A percentile compares a stretch with the other conserved stretches of the same genome.
These are phyloP conservation scores for Rutstroemia sp. DNA, from an alignment of 2,329 filamentous ascomycete species.

Conservation along the genomic window DNA sequence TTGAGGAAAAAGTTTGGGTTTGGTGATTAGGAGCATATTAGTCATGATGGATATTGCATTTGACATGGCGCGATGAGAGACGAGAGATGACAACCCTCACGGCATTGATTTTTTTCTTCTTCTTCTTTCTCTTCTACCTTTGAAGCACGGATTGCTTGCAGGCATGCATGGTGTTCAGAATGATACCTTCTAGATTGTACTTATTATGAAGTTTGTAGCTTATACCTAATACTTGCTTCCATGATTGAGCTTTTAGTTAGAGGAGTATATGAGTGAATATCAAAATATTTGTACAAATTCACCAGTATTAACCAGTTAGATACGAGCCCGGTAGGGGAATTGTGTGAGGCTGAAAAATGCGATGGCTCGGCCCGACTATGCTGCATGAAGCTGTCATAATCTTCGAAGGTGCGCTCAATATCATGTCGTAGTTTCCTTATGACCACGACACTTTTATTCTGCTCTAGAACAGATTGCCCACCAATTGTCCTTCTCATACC, in stretches of 20 bases:
- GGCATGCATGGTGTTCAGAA: constrained; percentile 11
- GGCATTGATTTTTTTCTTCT: background rate
- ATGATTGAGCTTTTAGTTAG: background rate
- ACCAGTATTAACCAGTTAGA: no score
- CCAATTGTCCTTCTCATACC: constrained; percentile 98
- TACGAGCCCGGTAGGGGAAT: no score
- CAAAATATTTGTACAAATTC: no score
- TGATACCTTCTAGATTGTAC: constrained; percentile 20
- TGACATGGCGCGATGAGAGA: constrained; percentile 4
- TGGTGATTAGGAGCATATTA: background rate
- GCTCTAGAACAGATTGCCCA: constrained; percentile 59
- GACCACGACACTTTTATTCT: background rate
- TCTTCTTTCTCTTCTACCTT: constrained; percentile 1
- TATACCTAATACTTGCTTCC: constrained; percentile 1
- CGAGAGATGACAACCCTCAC: background rate
- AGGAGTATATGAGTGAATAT: no score
- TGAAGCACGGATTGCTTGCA: constrained; percentile 12
- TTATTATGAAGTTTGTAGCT: constrained; percentile 13
- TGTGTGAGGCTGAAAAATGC: no score
- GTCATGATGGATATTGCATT: constrained; percentile 4
- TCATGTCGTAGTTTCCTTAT: background rate
- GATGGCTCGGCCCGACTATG: no score
- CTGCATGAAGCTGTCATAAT: no score
- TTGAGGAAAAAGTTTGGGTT: background rate
- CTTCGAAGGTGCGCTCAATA: no score